Conservation (phyloP, 495 filamentous ascomycete genomes). For the Penicillium waksmanii region DNA sequence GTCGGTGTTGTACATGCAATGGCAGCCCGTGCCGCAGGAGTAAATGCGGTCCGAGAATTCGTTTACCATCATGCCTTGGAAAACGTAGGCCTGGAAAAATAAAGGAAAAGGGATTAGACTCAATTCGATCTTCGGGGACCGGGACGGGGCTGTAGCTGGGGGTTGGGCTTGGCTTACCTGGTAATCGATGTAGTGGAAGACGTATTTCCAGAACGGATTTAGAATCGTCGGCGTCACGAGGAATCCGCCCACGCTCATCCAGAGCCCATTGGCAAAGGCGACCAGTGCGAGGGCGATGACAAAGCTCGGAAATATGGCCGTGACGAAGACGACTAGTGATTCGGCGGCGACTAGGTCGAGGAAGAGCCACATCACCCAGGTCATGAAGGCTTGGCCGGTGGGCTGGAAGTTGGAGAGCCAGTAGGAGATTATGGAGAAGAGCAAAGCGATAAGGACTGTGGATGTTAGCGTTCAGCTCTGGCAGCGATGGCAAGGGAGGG, state of each 20-base stretch:
- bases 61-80: conserved; percentile 91
- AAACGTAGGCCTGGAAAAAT: conserved; percentile 64
- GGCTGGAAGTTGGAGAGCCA: conserved; percentile 80
- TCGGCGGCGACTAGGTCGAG: conserved; percentile 81
- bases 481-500: too few relatives aligned
- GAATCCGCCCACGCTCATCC: conserved; percentile 85
- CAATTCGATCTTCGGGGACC: too few relatives aligned
- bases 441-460: conserved; percentile 65
- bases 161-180: conserved; percentile 44
- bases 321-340: conserved; percentile 75
- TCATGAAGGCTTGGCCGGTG: conserved; percentile 67
- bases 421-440: conserved; percentile 76
- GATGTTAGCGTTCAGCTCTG: not conserved
- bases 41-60: conserved; percentile 70
- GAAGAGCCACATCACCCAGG: conserved; percentile 85
- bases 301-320: conserved; percentile 73
- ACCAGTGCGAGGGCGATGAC: conserved; percentile 75
- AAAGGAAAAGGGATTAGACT: not conserved
- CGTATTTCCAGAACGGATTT: conserved; percentile 83
- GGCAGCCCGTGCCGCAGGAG: conserved; percentile 57
- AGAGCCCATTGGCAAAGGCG: conserved; percentile 82
- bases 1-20: conserved; percentile 71
- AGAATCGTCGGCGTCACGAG: conserved; percentile 69
- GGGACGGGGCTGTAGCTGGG: not conserved
- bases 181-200: conserved; percentile 84